Evolutionary conservation across 306 rosid genomes (phyloP).

Genomic region (Hylodesmum podocarpum): DNA sequence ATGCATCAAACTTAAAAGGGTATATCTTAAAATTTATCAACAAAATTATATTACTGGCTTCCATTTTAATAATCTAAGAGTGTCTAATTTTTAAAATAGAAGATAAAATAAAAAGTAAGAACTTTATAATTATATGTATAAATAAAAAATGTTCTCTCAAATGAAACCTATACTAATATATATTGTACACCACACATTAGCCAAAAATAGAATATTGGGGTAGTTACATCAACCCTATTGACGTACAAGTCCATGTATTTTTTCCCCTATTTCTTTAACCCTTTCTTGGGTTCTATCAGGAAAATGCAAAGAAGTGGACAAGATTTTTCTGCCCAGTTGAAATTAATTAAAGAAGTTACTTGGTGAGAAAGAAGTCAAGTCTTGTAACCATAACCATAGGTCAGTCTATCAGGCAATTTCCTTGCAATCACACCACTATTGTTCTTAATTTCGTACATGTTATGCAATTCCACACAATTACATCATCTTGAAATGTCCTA

Average conservation of each 20-base stretch:
- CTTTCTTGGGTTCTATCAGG: neutral
- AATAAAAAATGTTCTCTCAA: too few relatives aligned
- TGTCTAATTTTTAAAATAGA: too few relatives aligned
- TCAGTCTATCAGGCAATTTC: slow-evolving; percentile 35
- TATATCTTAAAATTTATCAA: too few relatives aligned
- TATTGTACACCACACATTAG: too few relatives aligned
- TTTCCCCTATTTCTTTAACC: neutral
- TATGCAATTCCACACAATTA: neutral
- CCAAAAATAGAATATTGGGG: neutral
- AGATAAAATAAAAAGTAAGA: too few relatives aligned
- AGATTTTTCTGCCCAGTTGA: neutral
- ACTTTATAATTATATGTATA: too few relatives aligned
- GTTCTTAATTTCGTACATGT: neutral
- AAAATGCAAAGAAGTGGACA: slow-evolving; percentile 5
- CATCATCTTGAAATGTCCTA: neutral
- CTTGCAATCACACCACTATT: neutral
- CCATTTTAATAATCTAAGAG: too few relatives aligned
- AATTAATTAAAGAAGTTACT: neutral
- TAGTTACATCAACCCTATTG: neutral
- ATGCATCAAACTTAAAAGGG: too few relatives aligned
- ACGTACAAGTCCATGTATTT: neutral
- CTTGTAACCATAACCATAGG: neutral
- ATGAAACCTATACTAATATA: too few relatives aligned
- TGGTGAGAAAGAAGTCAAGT: slow-evolving; percentile 18
- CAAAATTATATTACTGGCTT: too few relatives aligned